Percentiles rank a stretch among this genome's conserved stretches.
These are phyloP conservation scores for Moesziomyces antarcticus DNA, from an alignment of 1,284 basidiomycete genomes.

Conservation along the genomic window DNA sequence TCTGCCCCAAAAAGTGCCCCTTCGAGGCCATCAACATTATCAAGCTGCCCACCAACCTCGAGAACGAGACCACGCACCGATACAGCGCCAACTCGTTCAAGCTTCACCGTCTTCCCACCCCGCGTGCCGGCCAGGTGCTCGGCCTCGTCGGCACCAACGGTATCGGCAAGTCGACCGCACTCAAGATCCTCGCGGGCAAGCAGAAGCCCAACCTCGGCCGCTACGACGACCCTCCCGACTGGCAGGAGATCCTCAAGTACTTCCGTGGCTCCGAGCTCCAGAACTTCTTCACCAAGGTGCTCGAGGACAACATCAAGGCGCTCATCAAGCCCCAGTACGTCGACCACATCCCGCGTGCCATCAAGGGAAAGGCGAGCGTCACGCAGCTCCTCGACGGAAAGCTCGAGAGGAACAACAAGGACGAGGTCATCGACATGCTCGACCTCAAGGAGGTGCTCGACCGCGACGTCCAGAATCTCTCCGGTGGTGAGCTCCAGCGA, in stretches of 20 bases:
- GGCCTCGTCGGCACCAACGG: conserved; percentile 68
- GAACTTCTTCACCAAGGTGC: conserved; percentile 68
- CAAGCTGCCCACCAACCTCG: conserved; percentile 67
- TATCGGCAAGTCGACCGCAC: conserved; percentile 67
- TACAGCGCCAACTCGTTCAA: conserved; percentile 68
- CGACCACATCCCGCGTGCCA: conserved; percentile 66
- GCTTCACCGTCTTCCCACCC: conserved; percentile 65
- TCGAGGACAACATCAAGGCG: conserved; percentile 68
- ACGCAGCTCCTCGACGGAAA: conserved; percentile 64
- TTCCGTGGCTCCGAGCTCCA: conserved; percentile 68
- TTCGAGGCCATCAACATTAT: conserved; percentile 68
- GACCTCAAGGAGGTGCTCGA: conserved; percentile 64
- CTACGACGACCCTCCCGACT: conserved; percentile 67
- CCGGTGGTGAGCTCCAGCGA: conserved; percentile 67
- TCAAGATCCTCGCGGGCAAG: conserved; percentile 67
- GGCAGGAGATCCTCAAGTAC: conserved; percentile 67
- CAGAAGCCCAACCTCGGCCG: conserved; percentile 67
- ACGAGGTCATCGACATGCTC: conserved; percentile 58
- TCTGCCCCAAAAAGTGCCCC: conserved; percentile 67
- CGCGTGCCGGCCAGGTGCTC: conserved; percentile 66
- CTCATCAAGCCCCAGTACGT: conserved; percentile 68
- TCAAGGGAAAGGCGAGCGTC: conserved; percentile 63
- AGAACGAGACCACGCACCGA: conserved; percentile 66
- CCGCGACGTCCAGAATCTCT: conserved; percentile 64
- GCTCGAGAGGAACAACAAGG: conserved; percentile 65